A percentile compares a stretch with the other conserved stretches of the same genome.
These are phyloP conservation scores for Ilex asprella DNA, from an alignment of 257 asterid species.

Conservation along the genomic window DNA sequence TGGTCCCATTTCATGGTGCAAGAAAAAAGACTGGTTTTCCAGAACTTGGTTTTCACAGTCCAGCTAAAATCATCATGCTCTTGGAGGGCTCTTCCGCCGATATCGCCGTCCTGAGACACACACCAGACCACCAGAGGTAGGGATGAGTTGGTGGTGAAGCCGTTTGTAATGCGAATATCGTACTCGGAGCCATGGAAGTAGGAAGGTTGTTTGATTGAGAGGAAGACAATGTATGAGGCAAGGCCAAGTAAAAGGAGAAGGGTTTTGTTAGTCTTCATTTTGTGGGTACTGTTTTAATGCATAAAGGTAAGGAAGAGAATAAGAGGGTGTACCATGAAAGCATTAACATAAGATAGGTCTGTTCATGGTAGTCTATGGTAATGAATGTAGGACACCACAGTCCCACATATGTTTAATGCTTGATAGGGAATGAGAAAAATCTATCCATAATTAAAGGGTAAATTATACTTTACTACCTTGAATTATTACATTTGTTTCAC, in stretches of 20 bases:
- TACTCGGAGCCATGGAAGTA: slow-evolving; percentile 7
- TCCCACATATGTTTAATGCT: no score
- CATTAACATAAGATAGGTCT: no score
- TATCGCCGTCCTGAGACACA: slow-evolving; percentile 15
- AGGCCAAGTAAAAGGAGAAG: slow-evolving; percentile 16
- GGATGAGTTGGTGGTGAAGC: slow-evolving; percentile 54
- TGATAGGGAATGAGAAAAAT: no score
- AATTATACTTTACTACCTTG: no score
- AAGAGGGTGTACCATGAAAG: no score
- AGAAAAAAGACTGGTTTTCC: slow-evolving; percentile 15
- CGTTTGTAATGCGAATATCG: slow-evolving; percentile 41
- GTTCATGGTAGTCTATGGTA: no score
- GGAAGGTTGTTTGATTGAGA: slow-evolving; percentile 9
- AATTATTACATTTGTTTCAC: no score
- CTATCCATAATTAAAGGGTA: no score
- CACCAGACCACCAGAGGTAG: slow-evolving; percentile 47
- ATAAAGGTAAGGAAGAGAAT: no score
- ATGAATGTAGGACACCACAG: no score
- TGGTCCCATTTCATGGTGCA: slow-evolving; percentile 43
- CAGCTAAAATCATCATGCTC: slow-evolving; percentile 50
- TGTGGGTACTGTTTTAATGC: neutral
- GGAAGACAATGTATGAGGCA: slow-evolving; percentile 13
- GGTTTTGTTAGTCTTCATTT: slow-evolving; percentile 16
- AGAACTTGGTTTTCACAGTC: slow-evolving; percentile 16
- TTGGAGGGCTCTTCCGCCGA: slow-evolving; percentile 45